Evolutionary conservation across 2,329 filamentous ascomycete species (phyloP).

Genomic region (Pseudonectria foliicola): DNA sequence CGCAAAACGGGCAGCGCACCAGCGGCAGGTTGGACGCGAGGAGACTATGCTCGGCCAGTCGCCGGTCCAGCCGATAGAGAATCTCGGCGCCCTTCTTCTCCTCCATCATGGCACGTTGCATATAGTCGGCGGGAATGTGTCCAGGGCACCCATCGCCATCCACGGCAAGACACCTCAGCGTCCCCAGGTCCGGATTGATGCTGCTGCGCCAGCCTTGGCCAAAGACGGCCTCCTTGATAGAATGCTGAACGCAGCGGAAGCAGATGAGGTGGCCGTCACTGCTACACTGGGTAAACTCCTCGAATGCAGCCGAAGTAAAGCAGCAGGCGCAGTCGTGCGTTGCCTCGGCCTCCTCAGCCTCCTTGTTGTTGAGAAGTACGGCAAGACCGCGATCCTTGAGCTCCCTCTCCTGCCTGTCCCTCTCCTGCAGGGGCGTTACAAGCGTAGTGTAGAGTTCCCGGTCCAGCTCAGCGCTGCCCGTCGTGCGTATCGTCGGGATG

Average conservation of each 20-base stretch:
- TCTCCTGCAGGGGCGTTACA: constrained; percentile 44
- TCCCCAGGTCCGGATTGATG: constrained; percentile 64
- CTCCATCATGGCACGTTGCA: constrained; percentile 64
- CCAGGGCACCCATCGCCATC: constrained; percentile 64
- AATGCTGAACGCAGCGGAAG: constrained; percentile 73
- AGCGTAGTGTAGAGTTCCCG: constrained; percentile 53
- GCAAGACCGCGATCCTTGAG: constrained; percentile 48
- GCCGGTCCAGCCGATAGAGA: constrained; percentile 68
- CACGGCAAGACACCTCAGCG: constrained; percentile 76
- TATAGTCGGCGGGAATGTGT: constrained; percentile 61
- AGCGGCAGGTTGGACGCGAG: constrained; percentile 67
- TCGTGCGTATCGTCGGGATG: constrained; percentile 56
- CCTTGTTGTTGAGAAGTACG: constrained; percentile 45
- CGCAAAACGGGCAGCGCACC: constrained; percentile 82
- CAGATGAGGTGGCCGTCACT: constrained; percentile 65
- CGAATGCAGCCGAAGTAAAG: constrained; percentile 63
- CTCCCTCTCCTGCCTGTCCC: constrained; percentile 36
- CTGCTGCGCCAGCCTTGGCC: constrained; percentile 86
- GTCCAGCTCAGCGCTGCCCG: constrained; percentile 58
- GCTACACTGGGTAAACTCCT: constrained; percentile 68
- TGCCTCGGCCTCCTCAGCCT: constrained; percentile 50
- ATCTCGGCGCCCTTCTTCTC: constrained; percentile 65
- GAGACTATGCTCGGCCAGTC: constrained; percentile 69
- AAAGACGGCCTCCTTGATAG: constrained; percentile 81
- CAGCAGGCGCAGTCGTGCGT: constrained; percentile 72